Base-by-base conservation (phyloP, 2,329 filamentous ascomycete species). In the Boeremia exigua region DNA sequence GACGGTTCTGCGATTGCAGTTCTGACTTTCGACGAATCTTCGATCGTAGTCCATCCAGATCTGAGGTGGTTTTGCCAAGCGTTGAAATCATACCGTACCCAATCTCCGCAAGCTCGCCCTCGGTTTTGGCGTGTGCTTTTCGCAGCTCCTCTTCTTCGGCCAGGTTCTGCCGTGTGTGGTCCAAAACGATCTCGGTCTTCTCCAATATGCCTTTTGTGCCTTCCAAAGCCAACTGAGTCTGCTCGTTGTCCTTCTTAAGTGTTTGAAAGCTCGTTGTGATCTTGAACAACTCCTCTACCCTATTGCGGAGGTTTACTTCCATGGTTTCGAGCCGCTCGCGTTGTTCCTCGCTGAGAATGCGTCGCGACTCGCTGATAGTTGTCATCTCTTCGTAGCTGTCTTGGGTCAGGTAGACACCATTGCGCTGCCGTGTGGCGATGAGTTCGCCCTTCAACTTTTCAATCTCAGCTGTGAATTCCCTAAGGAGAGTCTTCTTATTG, bases 391-490 rank as follows among this genome's bases (percentile, higher is more conserved):
- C 94, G 69, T 92, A 97, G 14, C 86, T 86, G 55, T 96, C 92
- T 53, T 91, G 90, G 0, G 94, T 90, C 30, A 99, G 82, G 72
- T 98, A 98, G 2, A 99, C 94, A 48, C 95, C 95, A 71, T 98
- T 97, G 33, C 95, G 88, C 72, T 96, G 92, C 23, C 95, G 84
- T 6, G 95, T 96, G 3, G 92, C 90, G 61, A 97, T 96, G 12
- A 99, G 82, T 72, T 99, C 95, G 64, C 89, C 91, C 80, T 96
- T 97, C 32, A 99, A 81, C 72, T 92, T 95, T 74, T 99, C 92
- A 47, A 99, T 97, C 72, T 99, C 95, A 23, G 84, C 81, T 0
- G 94, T 95, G 62, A 96, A 96, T 62, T 99, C 95, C 56, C 86
- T 88, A 10, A 99, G 82, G 11, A 99, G 77, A 3, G 92, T 96